Evolutionary conservation across 106 monocot genomes (phyloP), one percentile per base, ranked within the genome.

Genomic region (Iris macrosiphon): DNA sequence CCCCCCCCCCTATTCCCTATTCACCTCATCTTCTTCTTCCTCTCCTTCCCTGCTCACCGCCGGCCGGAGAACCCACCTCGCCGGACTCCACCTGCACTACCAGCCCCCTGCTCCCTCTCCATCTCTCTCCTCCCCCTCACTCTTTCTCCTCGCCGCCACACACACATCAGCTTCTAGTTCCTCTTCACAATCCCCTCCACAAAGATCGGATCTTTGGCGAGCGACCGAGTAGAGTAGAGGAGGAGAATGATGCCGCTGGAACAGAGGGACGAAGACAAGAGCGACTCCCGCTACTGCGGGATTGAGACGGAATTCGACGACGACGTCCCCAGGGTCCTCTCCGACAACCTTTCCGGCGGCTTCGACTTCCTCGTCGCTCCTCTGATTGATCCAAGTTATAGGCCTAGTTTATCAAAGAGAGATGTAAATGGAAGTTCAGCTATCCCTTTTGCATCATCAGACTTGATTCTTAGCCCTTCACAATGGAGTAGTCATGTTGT

Each of bases 221-320:
- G n/a, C n/a, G n/a, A n/a, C n/a, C n/a, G n/a, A n/a, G n/a, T n/a
- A n/a, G n/a, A n/a, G n/a, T n/a, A n/a, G n/a, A n/a, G n/a, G n/a
- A n/a, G n/a, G n/a, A n/a, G n/a, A n/a, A n/a, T n/a, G n/a, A 95
- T 95, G 95, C 95, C 95, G 32, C 76, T 95, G 12, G 95, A 89
- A 14, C 85, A 95, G 67, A 66, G 95, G 40, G 66, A 56, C 12
- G 95, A 85, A 20, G 95, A 95, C 62, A 89, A 81, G 71, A 75
- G 81, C 79, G 95, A 95, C 56, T 95, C 95, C 11, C 71, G 85
- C 13, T 95, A 89, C 72, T 85, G 95, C 61, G 95, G 95, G 1
- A 74, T 95, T 5, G 95, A 95, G 82, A 75, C 82, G 2, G 76
- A 79, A 2, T 89, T 89, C 65, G 65, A 75, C 43, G 55, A 80